Evolutionary conservation across 2,329 filamentous ascomycete species (phyloP).

Genomic region (Samsoniella hepiali): DNA sequence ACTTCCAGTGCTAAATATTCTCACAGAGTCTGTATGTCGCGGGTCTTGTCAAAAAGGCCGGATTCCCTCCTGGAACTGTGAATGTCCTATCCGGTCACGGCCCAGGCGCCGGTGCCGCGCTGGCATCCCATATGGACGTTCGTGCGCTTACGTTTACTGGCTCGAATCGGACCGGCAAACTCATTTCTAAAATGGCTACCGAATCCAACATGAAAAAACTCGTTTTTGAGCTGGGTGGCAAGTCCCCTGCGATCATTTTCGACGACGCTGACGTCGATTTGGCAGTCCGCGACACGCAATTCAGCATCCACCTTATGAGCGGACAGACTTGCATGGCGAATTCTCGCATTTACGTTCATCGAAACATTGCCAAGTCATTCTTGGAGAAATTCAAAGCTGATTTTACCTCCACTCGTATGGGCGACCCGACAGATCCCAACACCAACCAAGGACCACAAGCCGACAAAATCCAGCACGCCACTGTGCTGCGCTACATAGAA

Average conservation of each 20-base stretch:
- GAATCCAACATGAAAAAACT: slow-evolving; percentile 55
- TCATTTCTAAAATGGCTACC: slow-evolving; percentile 65
- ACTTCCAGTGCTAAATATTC: background rate
- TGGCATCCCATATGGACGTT: slow-evolving; percentile 21
- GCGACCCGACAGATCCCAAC: slow-evolving; percentile 33
- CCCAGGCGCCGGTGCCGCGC: background rate
- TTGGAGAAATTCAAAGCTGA: slow-evolving; percentile 53
- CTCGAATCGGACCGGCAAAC: slow-evolving; percentile 60
- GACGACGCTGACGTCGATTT: slow-evolving; percentile 62
- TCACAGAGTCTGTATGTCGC: slow-evolving; percentile 12
- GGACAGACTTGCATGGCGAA: slow-evolving; percentile 61
- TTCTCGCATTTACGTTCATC: slow-evolving; percentile 56
- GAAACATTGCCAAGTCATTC: slow-evolving; percentile 52
- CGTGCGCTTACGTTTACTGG: slow-evolving; percentile 35
- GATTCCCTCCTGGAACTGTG: slow-evolving; percentile 23
- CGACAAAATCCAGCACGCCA: slow-evolving; percentile 48
- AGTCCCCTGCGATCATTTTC: slow-evolving; percentile 54
- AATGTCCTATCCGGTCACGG: slow-evolving; percentile 21
- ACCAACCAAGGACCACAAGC: slow-evolving; percentile 46
- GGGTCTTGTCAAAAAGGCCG: slow-evolving; percentile 21
- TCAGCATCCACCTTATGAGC: slow-evolving; percentile 49
- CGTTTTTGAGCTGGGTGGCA: slow-evolving; percentile 56
- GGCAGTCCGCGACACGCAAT: slow-evolving; percentile 51
- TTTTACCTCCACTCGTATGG: slow-evolving; percentile 38
- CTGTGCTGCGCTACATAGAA: slow-evolving; percentile 44